Evolutionary conservation across 202 grass and related monocot genomes (phyloP).

Genomic region (Dendrocalamus latiflorus): DNA sequence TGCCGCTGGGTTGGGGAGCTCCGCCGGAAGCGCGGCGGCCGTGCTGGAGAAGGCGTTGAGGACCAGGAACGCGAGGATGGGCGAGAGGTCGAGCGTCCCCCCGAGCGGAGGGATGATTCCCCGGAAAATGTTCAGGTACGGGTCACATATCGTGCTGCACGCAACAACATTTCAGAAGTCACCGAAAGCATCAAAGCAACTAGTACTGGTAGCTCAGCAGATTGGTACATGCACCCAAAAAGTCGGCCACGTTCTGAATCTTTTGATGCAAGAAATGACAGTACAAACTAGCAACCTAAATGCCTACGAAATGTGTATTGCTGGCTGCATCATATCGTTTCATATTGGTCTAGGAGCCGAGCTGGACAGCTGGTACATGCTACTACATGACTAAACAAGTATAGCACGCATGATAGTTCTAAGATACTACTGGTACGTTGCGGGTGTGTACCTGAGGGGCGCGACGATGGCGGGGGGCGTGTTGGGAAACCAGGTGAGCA

Average conservation of each 20-base stretch:
- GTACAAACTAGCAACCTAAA: neutral
- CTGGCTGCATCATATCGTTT: neutral
- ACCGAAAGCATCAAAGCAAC: neutral
- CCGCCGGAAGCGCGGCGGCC: slow-evolving; percentile 82
- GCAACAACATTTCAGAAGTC: neutral
- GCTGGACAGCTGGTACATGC: neutral
- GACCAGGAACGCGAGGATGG: slow-evolving; percentile 84
- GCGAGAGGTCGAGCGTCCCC: slow-evolving; percentile 84
- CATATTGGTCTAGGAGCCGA: neutral
- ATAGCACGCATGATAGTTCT: neutral
- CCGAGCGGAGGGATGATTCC: slow-evolving; percentile 84
- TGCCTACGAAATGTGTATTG: neutral
- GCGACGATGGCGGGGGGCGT: slow-evolving; percentile 81
- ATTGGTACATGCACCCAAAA: neutral
- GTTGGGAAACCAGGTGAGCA: slow-evolving; percentile 98
- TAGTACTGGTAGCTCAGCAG: neutral
- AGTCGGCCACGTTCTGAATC: neutral
- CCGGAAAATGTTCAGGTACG: slow-evolving; percentile 96
- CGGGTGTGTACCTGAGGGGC: slow-evolving; percentile 62
- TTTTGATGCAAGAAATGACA: neutral
- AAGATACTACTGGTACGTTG: neutral
- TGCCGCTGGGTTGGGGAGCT: slow-evolving; percentile 45
- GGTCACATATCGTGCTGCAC: slow-evolving; percentile 85
- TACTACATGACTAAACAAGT: neutral
- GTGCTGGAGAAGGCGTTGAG: slow-evolving; percentile 82